A percentile compares a stretch with the other conserved stretches of the same genome.
Evolutionary conservation across 306 rosid species (phyloP).

Genomic region (Cicer bijugum): DNA sequence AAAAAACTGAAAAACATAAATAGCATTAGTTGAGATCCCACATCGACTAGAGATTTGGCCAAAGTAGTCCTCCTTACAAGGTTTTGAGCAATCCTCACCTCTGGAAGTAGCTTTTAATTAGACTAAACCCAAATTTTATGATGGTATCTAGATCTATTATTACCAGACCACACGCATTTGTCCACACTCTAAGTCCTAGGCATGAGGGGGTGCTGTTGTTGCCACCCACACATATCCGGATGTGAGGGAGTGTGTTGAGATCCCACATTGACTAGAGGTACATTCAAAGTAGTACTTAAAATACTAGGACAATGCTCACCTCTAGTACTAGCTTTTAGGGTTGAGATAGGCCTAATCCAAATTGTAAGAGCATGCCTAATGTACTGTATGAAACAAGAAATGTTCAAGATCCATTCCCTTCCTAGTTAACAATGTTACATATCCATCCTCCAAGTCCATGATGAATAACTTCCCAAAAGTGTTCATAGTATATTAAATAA

Average conservation of each 20-base stretch:
- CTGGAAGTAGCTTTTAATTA: not conserved
- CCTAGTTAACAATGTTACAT: constrained; percentile 16
- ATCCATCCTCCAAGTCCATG: constrained; percentile 15
- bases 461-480: constrained; percentile 19
- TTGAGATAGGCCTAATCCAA: not conserved
- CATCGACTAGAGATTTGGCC: not conserved
- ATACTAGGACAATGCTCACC: not conserved
- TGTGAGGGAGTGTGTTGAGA: not conserved
- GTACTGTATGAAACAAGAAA: constrained; percentile 34
- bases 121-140: not conserved
- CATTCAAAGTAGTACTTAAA: constrained; percentile 2
- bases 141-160: not conserved
- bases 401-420: constrained; percentile 32
- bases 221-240: not conserved
- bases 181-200: not conserved
- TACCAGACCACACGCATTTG: not conserved
- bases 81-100: not conserved
- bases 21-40: constrained; percentile 13
- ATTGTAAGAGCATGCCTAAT: constrained; percentile 3
- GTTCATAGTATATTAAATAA: not conserved
- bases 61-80: not conserved
- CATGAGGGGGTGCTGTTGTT: not conserved
- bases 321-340: not conserved
- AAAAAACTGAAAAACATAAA: constrained; percentile 19
- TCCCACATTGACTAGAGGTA: not conserved